phyloP scores from a whole-genome alignment of 208 protist genomes.

The Acanthamoeba lugdunensis region DNA sequence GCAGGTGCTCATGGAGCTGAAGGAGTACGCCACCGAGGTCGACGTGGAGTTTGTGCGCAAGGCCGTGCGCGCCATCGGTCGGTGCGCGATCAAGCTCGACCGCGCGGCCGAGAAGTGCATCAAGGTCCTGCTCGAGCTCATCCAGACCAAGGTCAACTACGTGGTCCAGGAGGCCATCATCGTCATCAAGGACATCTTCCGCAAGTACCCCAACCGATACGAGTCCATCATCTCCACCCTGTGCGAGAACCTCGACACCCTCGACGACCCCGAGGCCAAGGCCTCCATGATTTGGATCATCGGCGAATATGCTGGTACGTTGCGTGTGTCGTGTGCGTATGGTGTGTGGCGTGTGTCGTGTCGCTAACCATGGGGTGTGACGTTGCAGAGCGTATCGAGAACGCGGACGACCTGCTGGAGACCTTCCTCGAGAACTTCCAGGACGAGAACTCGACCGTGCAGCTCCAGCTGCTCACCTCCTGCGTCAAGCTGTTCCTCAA shows the following conservation, averaged over 20 bases:
- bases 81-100: conserved; percentile 97
- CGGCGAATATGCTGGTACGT: conserved; percentile 94
- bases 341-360: background rate
- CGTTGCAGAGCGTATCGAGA: conserved; percentile 91
- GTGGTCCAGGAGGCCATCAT: conserved; percentile 97
- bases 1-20: conserved; percentile 92
- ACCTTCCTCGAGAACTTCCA: conserved; percentile 95
- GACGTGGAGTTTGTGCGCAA: conserved; percentile 97
- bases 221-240: conserved; percentile 92
- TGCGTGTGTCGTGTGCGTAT: background rate
- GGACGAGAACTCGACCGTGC: conserved; percentile 89
- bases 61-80: conserved; percentile 95
- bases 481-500: conserved; percentile 98
- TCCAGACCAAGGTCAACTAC: conserved; percentile 95
- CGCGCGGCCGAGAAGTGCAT: conserved; percentile 92
- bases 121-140: conserved; percentile 93
- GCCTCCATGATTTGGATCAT: conserved; percentile 98
- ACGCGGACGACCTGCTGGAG: conserved; percentile 94
- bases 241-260: conserved; percentile 95
- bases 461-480: conserved; percentile 96
- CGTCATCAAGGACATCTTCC: conserved; percentile 96
- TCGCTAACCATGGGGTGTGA: background rate
- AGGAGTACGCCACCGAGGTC: conserved; percentile 95
- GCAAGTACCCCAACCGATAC: conserved; percentile 94
- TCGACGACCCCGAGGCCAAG: conserved; percentile 96